A percentile compares a stretch with the other conserved stretches of the same genome.
Evolutionary conservation across 768 basidiomycete species (phyloP).

Genomic region (Phlegmacium glaucopus): DNA sequence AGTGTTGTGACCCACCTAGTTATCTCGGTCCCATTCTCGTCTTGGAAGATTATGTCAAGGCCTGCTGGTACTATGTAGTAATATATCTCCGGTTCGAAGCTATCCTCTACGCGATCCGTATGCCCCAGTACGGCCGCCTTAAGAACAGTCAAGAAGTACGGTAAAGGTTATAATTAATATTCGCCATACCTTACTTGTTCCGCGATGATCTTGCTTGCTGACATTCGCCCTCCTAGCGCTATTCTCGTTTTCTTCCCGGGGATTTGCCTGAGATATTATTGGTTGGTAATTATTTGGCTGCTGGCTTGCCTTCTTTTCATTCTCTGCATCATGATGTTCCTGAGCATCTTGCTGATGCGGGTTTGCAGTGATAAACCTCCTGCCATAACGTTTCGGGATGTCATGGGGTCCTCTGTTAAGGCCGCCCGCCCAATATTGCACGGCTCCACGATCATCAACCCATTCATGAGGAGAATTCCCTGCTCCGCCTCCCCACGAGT

Average conservation of each 20-base stretch:
- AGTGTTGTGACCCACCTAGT: conserved; percentile 38
- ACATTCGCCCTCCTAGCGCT: background rate
- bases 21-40: conserved; percentile 61
- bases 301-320: conserved; percentile 9
- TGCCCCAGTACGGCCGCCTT: conserved; percentile 20
- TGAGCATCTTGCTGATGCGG: too few species aligned
- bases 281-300: background rate
- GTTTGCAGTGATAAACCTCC: too few species aligned
- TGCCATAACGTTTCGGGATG: too few species aligned
- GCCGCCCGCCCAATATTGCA: background rate
- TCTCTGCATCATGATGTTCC: background rate
- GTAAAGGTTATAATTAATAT: background rate
- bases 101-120: conserved; percentile 22
- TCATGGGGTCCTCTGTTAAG: too few species aligned
- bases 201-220: background rate
- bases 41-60: conserved; percentile 64
- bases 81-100: conserved; percentile 32
- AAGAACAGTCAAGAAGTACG: conserved; percentile 9
- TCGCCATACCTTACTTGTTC: conserved; percentile 15
- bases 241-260: background rate
- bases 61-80: conserved; percentile 66
- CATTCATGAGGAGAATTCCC: background rate
- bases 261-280: background rate
- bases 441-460: background rate
- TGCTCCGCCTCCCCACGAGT: conserved; percentile 11